Base-by-base conservation (phyloP, 805 yeast genomes). In the Saturnispora quitensis region DNA sequence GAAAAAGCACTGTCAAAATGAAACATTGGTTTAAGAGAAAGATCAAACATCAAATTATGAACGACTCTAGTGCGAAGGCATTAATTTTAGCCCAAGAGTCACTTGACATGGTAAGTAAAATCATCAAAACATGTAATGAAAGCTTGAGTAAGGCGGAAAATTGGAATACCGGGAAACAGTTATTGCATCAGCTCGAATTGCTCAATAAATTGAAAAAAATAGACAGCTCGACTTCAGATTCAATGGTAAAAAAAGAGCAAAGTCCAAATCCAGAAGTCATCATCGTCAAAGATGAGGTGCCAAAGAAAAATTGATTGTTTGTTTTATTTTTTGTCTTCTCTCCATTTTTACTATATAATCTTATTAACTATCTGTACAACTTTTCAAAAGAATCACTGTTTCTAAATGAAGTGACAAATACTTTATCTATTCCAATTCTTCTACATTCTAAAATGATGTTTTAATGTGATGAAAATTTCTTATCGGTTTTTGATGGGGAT, bases 1-100 rank as follows among this genome's bases (percentile, higher is more conserved):
- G 53, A 18, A 45, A 40, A 24, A 58, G 27, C 13, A 43, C 49
- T 24, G 50, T n/a, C 7, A 50, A 53, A 31, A 49, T 55, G n/a
- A 56, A 43, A 44, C 36, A 43, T 8, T 63, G 68, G 68, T 60
- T 65, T 53, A 60, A 57, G 43, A 54, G 59, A 24, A 60, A 67
- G 10, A 60, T 64, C 20, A 53, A 60, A 36, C 54, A 58, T 40
- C 69, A 66, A 46, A 56, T 68, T 6, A 45, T 60, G 51, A 56
- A 70, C 34, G 71, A 73, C 56, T 69, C 78, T 9, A 86, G 88
- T 62, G 88, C 86, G 22, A 81, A 84, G 56, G 86, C 89, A 1
- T 69, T 93, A 25, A 76, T 86, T 5, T 73, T 91, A 54, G 97
- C 98, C 0, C 84, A 85, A 57, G 99, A 93, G 66, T 84, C 96